Base-by-base conservation (phyloP, 106 monocot species). In the Dioscorea dumetorum region DNA sequence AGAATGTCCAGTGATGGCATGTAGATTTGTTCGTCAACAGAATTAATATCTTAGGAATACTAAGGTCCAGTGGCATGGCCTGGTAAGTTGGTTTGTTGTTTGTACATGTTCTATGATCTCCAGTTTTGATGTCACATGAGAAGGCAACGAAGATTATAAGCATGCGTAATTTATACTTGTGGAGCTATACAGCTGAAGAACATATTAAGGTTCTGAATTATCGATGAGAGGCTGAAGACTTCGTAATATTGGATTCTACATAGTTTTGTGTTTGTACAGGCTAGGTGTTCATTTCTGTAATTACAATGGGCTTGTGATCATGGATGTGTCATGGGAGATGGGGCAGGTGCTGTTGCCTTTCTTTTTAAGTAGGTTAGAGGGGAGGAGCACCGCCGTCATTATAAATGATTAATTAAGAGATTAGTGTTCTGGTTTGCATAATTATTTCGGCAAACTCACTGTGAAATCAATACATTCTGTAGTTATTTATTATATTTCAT, bases 1-100 rank as follows among this genome's bases (percentile, higher is more conserved):
- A 72, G 88, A 63, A 83, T 75, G 33, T 82, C 77, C 24, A 19
- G 24, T 18, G 87, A 87, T 21, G 68, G 52, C 52, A 60, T 73
- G 62, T 84, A 70, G 73, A 16, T 12, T 62, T 16, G 23, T 8
- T 34, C 35, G 5, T 54, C 18, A 19, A 12, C 54, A 54, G 18
- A 1, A 18, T 5, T 54, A 19, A 2, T 54, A 54, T 16, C 5
- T 19, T 54, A 16, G 19, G 2, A 16, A 14, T 16, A 4, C 54
- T 16, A 54, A 16, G 54, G 15, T 54, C 9, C 19, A 54, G 54
- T 5, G 15, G 41, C 41, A 41, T 41, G 1, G 41, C 10, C 41
- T 41, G 41, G 41, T 2, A 41, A 41, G 41, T 2, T 41, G 41
- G 41, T 41, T 41, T 41, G 41, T 54, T 19, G 54, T 54, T 2